A percentile compares a stretch with the other conserved stretches of the same genome.
These are phyloP conservation scores for Aspergillus sp. DNA, from an alignment of 2,329 filamentous ascomycete species.

Conservation along the genomic window DNA sequence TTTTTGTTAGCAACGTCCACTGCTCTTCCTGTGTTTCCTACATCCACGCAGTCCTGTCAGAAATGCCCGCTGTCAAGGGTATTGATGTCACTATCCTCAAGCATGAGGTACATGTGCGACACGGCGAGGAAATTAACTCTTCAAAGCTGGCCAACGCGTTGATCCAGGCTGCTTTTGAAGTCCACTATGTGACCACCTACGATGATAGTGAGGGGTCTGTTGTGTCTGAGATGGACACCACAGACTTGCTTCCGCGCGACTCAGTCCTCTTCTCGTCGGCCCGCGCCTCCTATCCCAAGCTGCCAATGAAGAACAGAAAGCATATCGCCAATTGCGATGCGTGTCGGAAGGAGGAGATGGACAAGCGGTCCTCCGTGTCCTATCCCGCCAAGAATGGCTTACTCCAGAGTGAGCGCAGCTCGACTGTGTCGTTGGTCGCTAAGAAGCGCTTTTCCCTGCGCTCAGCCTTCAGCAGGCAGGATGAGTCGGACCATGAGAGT, in stretches of 20 bases:
- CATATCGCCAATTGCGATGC: constrained; percentile 46
- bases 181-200: constrained; percentile 36
- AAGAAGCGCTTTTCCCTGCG: neutral
- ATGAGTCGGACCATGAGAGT: constrained; percentile 2
- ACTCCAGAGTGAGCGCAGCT: neutral
- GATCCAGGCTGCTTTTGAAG: constrained; percentile 40
- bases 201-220: constrained; percentile 20
- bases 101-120: constrained; percentile 36
- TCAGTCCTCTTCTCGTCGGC: constrained; percentile 16
- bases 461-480: neutral
- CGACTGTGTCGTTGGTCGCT: constrained; percentile 4
- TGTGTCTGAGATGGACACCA: constrained; percentile 30
- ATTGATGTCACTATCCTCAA: constrained; percentile 39
- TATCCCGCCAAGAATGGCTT: constrained; percentile 7
- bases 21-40: constrained; percentile 42
- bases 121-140: constrained; percentile 24
- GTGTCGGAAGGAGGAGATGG: constrained; percentile 37
- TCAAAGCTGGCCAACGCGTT: constrained; percentile 31
- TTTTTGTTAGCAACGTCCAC: constrained; percentile 43
- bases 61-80: constrained; percentile 25
- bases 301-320: constrained; percentile 16
- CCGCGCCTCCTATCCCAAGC: constrained; percentile 11
- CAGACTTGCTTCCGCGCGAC: constrained; percentile 21
- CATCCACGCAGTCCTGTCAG: constrained; percentile 36
- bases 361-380: constrained; percentile 11